Evolutionary conservation across 768 basidiomycete species (phyloP).

Genomic region (Tylopilus balloui): DNA sequence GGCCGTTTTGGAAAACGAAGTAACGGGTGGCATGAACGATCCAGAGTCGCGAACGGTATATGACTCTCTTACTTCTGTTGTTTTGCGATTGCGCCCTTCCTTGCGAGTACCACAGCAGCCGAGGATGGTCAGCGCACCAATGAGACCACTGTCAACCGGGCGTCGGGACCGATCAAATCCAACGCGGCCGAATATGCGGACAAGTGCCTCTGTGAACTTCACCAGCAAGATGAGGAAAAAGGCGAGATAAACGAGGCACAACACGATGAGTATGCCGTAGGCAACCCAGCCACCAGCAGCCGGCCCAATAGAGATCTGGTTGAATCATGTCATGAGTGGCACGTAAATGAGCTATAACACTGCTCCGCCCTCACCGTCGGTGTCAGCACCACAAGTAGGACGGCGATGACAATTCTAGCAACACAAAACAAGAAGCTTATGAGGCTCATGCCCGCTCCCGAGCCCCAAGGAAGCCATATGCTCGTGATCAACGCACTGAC

Average conservation of each 20-base stretch:
- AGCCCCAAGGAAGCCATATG: conserved; percentile 95
- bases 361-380: conserved; percentile 61
- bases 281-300: conserved; percentile 90
- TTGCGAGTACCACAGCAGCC: conserved; percentile 59
- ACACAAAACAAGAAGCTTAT: conserved; percentile 93
- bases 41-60: conserved; percentile 38
- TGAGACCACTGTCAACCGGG: conserved; percentile 78
- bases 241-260: conserved; percentile 79
- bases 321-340: conserved; percentile 11
- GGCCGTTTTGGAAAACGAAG: conserved; percentile 27
- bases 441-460: conserved; percentile 94
- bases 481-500: conserved; percentile 83
- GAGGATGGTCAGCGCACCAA: conserved; percentile 73
- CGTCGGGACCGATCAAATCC: conserved; percentile 83
- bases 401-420: conserved; percentile 83
- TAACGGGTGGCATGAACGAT: conserved; percentile 45
- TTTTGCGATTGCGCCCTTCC: conserved; percentile 23
- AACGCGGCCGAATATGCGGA: conserved; percentile 71
- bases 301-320: conserved; percentile 76
- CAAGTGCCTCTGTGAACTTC: conserved; percentile 80
- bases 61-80: conserved; percentile 27
- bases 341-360: neutral
- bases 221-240: conserved; percentile 75
- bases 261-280: conserved; percentile 84
- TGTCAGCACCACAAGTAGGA: conserved; percentile 85